phyloP scores from a whole-genome alignment of 257 asterid species.

The Phtheirospermum japonicum region DNA sequence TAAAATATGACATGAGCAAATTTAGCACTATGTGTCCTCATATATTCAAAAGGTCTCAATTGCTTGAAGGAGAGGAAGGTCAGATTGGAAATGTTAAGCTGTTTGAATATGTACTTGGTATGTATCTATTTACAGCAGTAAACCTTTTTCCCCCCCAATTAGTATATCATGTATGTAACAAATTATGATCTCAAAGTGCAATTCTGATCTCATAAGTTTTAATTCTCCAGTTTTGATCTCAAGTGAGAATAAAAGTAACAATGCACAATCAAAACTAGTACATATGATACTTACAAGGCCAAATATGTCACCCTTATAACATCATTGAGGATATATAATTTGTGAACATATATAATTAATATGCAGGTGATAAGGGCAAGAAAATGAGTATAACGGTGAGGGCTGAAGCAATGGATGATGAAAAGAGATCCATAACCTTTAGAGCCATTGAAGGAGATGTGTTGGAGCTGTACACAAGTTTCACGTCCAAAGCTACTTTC shows the following conservation, averaged over 20 bases:
- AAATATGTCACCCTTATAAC: too few species aligned
- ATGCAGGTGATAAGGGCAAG: too few species aligned
- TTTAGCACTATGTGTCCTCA: slow-evolving; percentile 22
- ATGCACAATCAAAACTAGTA: too few species aligned
- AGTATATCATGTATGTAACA: too few species aligned
- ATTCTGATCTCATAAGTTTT: too few species aligned
- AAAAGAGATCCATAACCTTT: slow-evolving; percentile 13
- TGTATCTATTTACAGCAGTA: not conserved
- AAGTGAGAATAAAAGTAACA: too few species aligned
- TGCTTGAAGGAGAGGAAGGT: slow-evolving; percentile 34
- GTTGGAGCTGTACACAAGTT: slow-evolving; percentile 22
- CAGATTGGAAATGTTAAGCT: slow-evolving; percentile 27
- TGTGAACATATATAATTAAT: too few species aligned
- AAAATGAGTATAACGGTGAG: slow-evolving; percentile 21
- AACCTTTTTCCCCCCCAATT: too few species aligned
- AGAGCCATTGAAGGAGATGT: slow-evolving; percentile 28
- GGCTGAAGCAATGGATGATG: slow-evolving; percentile 29
- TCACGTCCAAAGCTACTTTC: not conserved
- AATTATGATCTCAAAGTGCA: too few species aligned
- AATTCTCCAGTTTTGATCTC: too few species aligned
- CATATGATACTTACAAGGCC: too few species aligned
- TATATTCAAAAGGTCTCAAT: slow-evolving; percentile 15
- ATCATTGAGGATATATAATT: too few species aligned
- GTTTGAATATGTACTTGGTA: slow-evolving; percentile 27
- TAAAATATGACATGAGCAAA: slow-evolving; percentile 12